phyloP scores from a whole-genome alignment of 768 basidiomycete species.

The Cubamyces sp. region DNA sequence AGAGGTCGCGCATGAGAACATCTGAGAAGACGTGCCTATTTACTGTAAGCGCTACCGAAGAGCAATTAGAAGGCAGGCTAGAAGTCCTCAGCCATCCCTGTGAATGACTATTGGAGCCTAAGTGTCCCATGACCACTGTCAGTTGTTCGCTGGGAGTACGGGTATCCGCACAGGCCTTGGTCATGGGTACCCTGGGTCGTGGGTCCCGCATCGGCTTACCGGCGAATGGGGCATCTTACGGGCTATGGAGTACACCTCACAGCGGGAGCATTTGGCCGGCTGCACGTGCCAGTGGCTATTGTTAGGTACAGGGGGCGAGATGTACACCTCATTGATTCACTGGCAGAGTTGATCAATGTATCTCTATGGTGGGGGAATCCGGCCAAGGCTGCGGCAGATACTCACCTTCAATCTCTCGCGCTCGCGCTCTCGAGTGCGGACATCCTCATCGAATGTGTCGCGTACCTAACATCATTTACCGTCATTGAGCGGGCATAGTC shows the following conservation, averaged over 20 bases:
- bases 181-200: neutral
- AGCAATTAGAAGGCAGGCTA: neutral
- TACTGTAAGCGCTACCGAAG: too few species aligned
- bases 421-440: neutral
- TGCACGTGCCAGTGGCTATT: neutral
- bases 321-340: neutral
- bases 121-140: neutral
- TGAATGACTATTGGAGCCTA: neutral
- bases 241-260: too few species aligned
- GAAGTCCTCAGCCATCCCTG: neutral
- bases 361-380: too few species aligned
- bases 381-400: neutral
- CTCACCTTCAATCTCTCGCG: neutral
- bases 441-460: slow-evolving; percentile 52
- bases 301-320: neutral
- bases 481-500: neutral
- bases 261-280: neutral
- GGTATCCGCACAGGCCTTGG: neutral
- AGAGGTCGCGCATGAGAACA: neutral
- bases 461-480: slow-evolving; percentile 45
- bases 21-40: too few species aligned
- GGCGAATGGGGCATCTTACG: neutral
- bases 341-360: too few species aligned
- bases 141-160: neutral
- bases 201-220: neutral